Evolutionary conservation across 2,329 filamentous ascomycete species (phyloP).

Genomic region (Sporothrix globosa): DNA sequence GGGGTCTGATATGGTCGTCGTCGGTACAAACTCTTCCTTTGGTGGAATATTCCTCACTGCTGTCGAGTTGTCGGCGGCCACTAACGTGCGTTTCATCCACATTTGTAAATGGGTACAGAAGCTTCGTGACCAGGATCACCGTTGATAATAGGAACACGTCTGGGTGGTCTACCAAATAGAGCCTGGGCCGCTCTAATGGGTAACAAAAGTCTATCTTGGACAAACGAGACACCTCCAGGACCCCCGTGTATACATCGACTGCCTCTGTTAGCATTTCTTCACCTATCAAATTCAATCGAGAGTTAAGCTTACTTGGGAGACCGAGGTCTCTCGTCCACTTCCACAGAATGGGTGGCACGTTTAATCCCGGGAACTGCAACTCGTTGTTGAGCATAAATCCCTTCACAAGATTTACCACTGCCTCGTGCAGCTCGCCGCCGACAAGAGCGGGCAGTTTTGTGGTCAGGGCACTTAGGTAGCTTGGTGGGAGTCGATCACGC

Average conservation of each 20-base stretch:
- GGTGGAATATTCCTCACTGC: constrained; percentile 42
- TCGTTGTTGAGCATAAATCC: constrained; percentile 70
- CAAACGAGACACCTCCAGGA: constrained; percentile 58
- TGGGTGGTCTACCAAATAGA: constrained; percentile 63
- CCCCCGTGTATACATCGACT: constrained; percentile 68
- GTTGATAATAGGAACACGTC: constrained; percentile 74
- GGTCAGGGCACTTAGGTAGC: constrained; percentile 64
- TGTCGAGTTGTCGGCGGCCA: not conserved
- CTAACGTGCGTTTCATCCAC: constrained; percentile 43
- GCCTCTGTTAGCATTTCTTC: constrained; percentile 30
- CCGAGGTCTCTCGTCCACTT: constrained; percentile 71
- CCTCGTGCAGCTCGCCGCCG: constrained; percentile 64
- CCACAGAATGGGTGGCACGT: constrained; percentile 68
- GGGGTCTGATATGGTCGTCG: constrained; percentile 52
- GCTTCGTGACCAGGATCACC: constrained; percentile 74
- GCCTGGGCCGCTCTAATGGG: constrained; percentile 50
- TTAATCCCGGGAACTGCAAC: constrained; percentile 73
- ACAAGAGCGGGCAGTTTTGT: constrained; percentile 51
- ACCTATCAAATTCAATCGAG: constrained; percentile 31
- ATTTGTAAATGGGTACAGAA: constrained; percentile 69
- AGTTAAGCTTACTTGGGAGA: constrained; percentile 65
- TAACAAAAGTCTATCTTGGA: constrained; percentile 62
- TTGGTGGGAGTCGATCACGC: constrained; percentile 64
- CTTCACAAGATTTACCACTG: constrained; percentile 63
- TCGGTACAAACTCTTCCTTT: constrained; percentile 41